Evolutionary conservation across 805 yeast genomes (phyloP), one percentile per base, ranked within the genome.

Genomic region (Metschnikowia proteae): DNA sequence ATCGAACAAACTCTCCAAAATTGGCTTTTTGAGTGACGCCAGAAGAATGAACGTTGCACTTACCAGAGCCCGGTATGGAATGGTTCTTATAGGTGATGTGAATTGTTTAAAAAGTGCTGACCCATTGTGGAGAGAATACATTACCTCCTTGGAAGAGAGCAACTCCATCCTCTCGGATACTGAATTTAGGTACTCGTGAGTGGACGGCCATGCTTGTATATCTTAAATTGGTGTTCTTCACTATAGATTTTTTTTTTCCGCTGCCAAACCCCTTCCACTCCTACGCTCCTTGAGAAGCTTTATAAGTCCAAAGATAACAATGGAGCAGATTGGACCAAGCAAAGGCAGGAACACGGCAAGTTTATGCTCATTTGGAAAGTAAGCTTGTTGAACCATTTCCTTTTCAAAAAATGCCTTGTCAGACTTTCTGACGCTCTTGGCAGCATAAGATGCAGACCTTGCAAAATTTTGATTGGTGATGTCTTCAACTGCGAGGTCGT

Each of bases 291-390:
- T 68, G 13, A 76, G 10, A 3, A 75, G 55, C 50, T 82, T 79
- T 3, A 82, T 23, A 1, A 78, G 46, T 0, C 84, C 86, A 48
- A 83, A 62, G 1, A 73, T 22, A 9, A 79, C 62, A 23, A 94
- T 90, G 26, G 92, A 79, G 1, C 79, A 68, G 32, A 90, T 71
- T 1, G 99, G 99, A 0, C 98, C 98, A 32, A 91, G 64, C 39
- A 92, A 70, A 0, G 99, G 99, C 61, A 89, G 72, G 57, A 90
- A 94, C 1, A 94, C 96, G 0, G 99, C 98, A 60, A 94, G 75
- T 64, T 88, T 91, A 63, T 92, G 99, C 64, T 92, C 97, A 54
- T 87, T 92, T 0, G 99, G 98, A 73, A 91, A 89, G 65, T 87
- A 90, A 48, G 86, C 88, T 62, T 92, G 97, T 60, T 89, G 96